These are phyloP conservation scores for Aspergillus nanangensis DNA, from an alignment of 495 filamentous ascomycete genomes.

Conservation along the genomic window DNA sequence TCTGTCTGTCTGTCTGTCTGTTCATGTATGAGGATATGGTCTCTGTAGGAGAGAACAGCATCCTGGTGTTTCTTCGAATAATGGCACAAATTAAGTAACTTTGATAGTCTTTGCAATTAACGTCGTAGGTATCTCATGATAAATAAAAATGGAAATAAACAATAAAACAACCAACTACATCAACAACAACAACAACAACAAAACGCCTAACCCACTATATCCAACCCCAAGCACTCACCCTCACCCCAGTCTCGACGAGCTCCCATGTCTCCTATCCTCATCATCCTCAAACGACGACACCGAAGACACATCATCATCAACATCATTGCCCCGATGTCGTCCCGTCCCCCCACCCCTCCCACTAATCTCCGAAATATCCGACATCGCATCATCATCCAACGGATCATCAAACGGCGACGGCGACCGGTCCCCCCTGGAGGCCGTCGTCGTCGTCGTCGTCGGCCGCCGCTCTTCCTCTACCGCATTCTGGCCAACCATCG, in stretches of 20 bases:
- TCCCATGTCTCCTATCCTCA: slow-evolving; percentile 5
- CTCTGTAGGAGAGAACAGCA: no score
- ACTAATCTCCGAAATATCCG: slow-evolving; percentile 25
- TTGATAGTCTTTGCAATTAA: no score
- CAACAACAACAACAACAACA: neutral
- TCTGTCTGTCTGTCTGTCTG: no score
- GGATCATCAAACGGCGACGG: slow-evolving; percentile 26
- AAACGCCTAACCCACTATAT: neutral
- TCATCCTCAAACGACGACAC: slow-evolving; percentile 31
- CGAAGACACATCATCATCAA: slow-evolving; percentile 25
- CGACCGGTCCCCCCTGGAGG: slow-evolving; percentile 3
- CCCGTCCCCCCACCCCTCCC: neutral
- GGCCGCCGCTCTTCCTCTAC: neutral
- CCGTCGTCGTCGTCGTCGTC: neutral
- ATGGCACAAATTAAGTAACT: no score
- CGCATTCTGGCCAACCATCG: neutral
- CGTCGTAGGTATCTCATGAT: no score
- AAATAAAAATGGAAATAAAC: no score
- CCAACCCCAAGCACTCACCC: neutral
- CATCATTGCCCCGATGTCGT: slow-evolving; percentile 10
- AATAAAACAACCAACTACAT: neutral
- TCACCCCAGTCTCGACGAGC: no score
- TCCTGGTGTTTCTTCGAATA: no score
- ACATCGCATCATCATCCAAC: slow-evolving; percentile 22
- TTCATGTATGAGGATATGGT: no score